These are phyloP conservation scores for Pyrenochaeta sp. DNA, from an alignment of 2,329 filamentous ascomycete species.

Conservation along the genomic window DNA sequence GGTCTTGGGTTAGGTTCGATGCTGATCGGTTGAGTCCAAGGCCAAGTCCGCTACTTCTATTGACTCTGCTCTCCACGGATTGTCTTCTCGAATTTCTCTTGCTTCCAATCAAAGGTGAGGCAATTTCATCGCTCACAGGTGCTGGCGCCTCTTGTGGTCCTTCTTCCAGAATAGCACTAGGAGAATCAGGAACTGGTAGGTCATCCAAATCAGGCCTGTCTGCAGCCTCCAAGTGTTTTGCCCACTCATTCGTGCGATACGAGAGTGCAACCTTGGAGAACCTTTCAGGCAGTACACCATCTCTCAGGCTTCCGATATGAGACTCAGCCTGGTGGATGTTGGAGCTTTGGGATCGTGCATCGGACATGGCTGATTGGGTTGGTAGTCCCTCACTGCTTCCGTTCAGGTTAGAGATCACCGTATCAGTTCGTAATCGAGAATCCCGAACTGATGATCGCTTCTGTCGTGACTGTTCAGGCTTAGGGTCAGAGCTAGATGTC, in stretches of 20 bases:
- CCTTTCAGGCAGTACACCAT: constrained; percentile 70
- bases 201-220: constrained; percentile 74
- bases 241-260: constrained; percentile 95
- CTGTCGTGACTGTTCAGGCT: constrained; percentile 12
- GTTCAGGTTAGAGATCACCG: constrained; percentile 20
- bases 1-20: constrained; percentile 32
- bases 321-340: constrained; percentile 47
- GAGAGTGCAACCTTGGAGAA: constrained; percentile 79
- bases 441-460: constrained; percentile 17
- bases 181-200: constrained; percentile 58
- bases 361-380: constrained; percentile 53
- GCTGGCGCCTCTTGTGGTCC: constrained; percentile 60
- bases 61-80: constrained; percentile 28
- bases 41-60: constrained; percentile 25
- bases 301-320: constrained; percentile 49
- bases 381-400: constrained; percentile 26
- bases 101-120: constrained; percentile 23
- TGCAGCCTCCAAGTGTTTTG: constrained; percentile 82
- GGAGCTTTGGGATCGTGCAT: constrained; percentile 27
- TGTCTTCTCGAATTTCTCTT: constrained; percentile 32
- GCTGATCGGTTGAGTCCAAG: constrained; percentile 26
- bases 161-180: constrained; percentile 49
- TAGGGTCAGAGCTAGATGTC: constrained; percentile 44
- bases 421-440: constrained; percentile 29
- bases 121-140: constrained; percentile 52